Conservation (phyloP, 768 basidiomycete genomes). For the Kwoniella europaea region DNA sequence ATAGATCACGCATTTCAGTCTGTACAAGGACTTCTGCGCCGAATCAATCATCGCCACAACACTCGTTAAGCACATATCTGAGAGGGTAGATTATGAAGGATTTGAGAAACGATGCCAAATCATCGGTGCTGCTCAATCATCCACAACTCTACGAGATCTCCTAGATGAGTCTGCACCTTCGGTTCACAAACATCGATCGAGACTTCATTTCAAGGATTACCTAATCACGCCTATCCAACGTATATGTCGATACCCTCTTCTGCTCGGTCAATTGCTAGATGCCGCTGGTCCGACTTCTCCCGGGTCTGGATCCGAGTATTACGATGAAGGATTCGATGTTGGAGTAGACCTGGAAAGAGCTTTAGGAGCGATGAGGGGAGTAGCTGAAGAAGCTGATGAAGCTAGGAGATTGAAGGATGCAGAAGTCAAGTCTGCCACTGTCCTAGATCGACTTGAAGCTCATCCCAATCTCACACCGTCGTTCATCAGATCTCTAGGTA, state of each 20-base stretch:
- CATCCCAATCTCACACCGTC: slow-evolving; percentile 52
- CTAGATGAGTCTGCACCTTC: slow-evolving; percentile 33
- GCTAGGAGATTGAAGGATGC: slow-evolving; percentile 73
- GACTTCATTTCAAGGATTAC: slow-evolving; percentile 70
- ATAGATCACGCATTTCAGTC: slow-evolving; percentile 74
- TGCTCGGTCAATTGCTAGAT: slow-evolving; percentile 72
- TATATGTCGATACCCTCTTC: slow-evolving; percentile 91
- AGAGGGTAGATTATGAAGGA: slow-evolving; percentile 78
- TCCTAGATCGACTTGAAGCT: slow-evolving; percentile 68
- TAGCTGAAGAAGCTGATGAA: slow-evolving; percentile 79
- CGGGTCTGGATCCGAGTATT: slow-evolving; percentile 18
- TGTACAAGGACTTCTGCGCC: slow-evolving; percentile 85
- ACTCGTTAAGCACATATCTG: slow-evolving; percentile 69
- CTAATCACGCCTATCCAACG: slow-evolving; percentile 97
- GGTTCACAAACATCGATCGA: slow-evolving; percentile 33
- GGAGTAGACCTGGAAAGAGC: slow-evolving; percentile 55
- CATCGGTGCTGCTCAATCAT: slow-evolving; percentile 58
- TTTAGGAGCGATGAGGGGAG: slow-evolving; percentile 73
- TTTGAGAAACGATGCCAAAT: slow-evolving; percentile 79
- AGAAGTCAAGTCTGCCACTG: slow-evolving; percentile 69
- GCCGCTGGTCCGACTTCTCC: slow-evolving; percentile 31
- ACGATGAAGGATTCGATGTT: slow-evolving; percentile 36
- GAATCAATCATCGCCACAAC: slow-evolving; percentile 82
- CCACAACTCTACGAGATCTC: slow-evolving; percentile 53
- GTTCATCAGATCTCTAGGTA: slow-evolving; percentile 69